Base-by-base conservation (phyloP, 768 basidiomycete species). In the Lactarius pseudohatsudake region DNA sequence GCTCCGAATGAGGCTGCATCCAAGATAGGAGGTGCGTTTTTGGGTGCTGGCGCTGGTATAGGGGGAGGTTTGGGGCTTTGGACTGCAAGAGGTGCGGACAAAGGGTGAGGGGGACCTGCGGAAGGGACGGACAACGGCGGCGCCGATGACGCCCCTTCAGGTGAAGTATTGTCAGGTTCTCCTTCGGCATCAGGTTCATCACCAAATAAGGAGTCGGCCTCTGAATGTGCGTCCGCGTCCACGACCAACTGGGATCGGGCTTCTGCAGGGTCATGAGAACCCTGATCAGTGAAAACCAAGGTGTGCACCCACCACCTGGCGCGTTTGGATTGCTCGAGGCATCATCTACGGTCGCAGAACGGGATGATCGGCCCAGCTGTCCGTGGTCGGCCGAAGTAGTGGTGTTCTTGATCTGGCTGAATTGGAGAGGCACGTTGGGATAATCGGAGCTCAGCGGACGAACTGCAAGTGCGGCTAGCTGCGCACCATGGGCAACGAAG, bases 181-280 rank as follows among this genome's bases (percentile, higher is more conserved):
- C 79, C 84, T 59, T 84, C 85, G 2, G 80, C 84, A 60, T 89
- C 89, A 13, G 84, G 85, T 72, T 91, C 93, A 64, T 92, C 92
- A 72, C 94, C 94, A 74, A 97, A 98, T 22, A 98, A 79, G 34
- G 95, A 91, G 72, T 96, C 94, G 73, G 84, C 84, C 65, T 94
- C 90, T 4, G 93, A 92, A 73, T 85, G 89, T 20, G 85, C 79
- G 72, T 93, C 91, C 1, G 81, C 78, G 41, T 83, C 50, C 56
- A 71, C 57, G 69, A 54, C 30, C 20, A 34, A n/a, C 36, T 62
- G 50, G 53, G 61, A 62, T 54, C 53, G 66, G 7, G 38, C 22
- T 64, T 67, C 66, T 67, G 38, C 18, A 28, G 26, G 32, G 32
- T 56, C 66, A 59, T 43, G 32, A 63, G 58, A 64, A 41, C 50